Evolutionary conservation across 2,329 filamentous ascomycete species (phyloP), one percentile per base, ranked within the genome.

Genomic region (Colletotrichum godetiae): DNA sequence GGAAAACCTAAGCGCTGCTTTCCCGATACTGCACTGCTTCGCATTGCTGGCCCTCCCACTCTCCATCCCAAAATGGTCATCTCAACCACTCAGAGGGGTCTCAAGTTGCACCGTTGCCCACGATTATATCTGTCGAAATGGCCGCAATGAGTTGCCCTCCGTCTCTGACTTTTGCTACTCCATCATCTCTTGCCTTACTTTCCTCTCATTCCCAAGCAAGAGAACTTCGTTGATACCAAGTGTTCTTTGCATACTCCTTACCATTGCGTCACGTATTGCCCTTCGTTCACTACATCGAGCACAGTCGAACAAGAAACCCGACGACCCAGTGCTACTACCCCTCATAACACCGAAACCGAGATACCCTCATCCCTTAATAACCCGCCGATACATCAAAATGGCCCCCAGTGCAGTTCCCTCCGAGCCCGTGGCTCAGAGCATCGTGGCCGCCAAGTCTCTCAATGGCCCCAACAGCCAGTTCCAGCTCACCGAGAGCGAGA

Each of bases 351-450:
- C 60, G 27, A 56, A 22, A 7, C 24, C 35, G 55, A 69, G 37
- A 70, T 42, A 52, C 60, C 49, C 55, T 70, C 67, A 49, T 31
- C 10, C 8, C 15, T 12, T 24, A 35, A 57, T 22, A 35, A 19
- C 33, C 29, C 4, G 4, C 15, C 19, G 10, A 35, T 13, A 15
- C 49, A 22, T 58, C 59, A 61, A 42, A 62, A 75, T 75, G 74
- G 74, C 74, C 15, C 74, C 72, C 29, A 74, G 74, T 61, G 71
- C 74, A 62, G 72, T 72, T 33, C 37, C 55, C 33, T 29, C 49
- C 12, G 67, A 70, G 35, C 37, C 72, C 56, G 64, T 57, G 49
- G 49, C 72, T 24, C 71, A 74, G 31, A 53, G 59, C 62, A 31
- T 71, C 53, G 60, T 63, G 22, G 49, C 71, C 42, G 29, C 62